Evolutionary conservation across 495 filamentous ascomycete genomes (phyloP), one percentile per base, ranked within the genome.

Genomic region (Lindgomyces ingoldianus): DNA sequence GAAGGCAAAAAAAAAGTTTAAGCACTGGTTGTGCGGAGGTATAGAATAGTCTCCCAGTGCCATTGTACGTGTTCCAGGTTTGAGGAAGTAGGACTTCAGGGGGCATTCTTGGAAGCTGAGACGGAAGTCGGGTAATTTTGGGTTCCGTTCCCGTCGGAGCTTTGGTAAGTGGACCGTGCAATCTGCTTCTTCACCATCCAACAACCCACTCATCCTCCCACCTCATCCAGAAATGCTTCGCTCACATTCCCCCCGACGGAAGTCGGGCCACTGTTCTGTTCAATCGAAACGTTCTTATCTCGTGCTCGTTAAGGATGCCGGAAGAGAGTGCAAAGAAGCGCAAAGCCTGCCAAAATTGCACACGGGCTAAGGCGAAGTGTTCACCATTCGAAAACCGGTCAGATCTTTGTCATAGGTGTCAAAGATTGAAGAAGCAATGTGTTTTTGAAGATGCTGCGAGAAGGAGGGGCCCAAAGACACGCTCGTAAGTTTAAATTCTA

Each of bases 311-410:
- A 16, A 1, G 8, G 11, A 64, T 64, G 53, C 46, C 53, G 27
- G 44, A 49, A 36, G 46, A 54, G 8, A 54, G 59, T 29, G 22
- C 30, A 0, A 59, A 19, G 56, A 65, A 60, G 29, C 46, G 56
- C 21, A 65, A 60, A 29, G 55, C 62, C 10, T 65, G 62, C 56
- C 62, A 65, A 29, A 14, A 42, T 11, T 65, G 62, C 55, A 65
- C 56, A 4, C 42, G 47, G 6, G 55, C 62, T 1, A 65, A 65
- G 49, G 62, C 62, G 36, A 65, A 65, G 29, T 65, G 62, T 27
- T 53, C 62, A 27, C 62, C 62, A 14, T 54, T 60, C 27, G 55
- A 59, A 18, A 26, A 60, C 19, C 12, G 62, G 25, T 12, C 11
- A 1, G 56, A 65, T 41, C 1, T 54, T 8, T 65, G 62, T 25